Evolutionary conservation across 179 eudicot species (phyloP).

Genomic region (Silene vulgaris): DNA sequence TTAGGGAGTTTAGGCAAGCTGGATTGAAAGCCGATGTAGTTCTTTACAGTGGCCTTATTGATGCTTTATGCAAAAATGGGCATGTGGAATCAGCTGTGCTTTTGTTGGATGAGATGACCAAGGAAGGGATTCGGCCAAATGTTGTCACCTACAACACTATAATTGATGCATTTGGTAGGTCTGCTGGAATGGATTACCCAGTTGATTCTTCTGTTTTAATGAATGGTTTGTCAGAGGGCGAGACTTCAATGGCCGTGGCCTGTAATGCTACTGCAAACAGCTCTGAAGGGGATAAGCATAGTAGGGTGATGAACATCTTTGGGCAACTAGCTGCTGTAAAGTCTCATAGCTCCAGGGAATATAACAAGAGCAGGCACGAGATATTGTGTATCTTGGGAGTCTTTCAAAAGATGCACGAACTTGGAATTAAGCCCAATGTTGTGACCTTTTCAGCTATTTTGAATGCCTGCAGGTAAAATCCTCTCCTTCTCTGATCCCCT

Average conservation of each 20-base stretch:
- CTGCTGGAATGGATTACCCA: constrained; percentile 35
- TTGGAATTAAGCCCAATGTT: constrained; percentile 90
- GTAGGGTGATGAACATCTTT: constrained; percentile 56
- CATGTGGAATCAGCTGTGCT: constrained; percentile 70
- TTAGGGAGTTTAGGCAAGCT: constrained; percentile 64
- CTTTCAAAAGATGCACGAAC: constrained; percentile 81
- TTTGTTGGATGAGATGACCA: constrained; percentile 86
- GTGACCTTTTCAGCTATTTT: constrained; percentile 95
- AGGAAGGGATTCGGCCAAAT: constrained; percentile 84
- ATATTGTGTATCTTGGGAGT: constrained; percentile 67
- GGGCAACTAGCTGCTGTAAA: constrained; percentile 61
- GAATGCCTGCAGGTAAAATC: constrained; percentile 93
- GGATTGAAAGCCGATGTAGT: constrained; percentile 95
- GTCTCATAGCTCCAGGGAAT: constrained; percentile 34
- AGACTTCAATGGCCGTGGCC: constrained; percentile 27
- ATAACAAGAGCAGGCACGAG: constrained; percentile 44
- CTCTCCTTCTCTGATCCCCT: constrained; percentile 11
- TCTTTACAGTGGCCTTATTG: constrained; percentile 84
- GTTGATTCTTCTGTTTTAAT: constrained; percentile 22
- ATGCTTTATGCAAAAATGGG: constrained; percentile 88
- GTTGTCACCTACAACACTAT: constrained; percentile 93
- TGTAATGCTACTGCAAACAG: constrained; percentile 19
- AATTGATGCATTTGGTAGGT: constrained; percentile 88
- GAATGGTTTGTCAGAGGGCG: constrained; percentile 27
- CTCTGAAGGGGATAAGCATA: constrained; percentile 34